Percentiles rank a stretch among this genome's conserved stretches.
These are phyloP conservation scores for Syzygium malaccense DNA, from an alignment of 441 rosid species.

Conservation along the genomic window DNA sequence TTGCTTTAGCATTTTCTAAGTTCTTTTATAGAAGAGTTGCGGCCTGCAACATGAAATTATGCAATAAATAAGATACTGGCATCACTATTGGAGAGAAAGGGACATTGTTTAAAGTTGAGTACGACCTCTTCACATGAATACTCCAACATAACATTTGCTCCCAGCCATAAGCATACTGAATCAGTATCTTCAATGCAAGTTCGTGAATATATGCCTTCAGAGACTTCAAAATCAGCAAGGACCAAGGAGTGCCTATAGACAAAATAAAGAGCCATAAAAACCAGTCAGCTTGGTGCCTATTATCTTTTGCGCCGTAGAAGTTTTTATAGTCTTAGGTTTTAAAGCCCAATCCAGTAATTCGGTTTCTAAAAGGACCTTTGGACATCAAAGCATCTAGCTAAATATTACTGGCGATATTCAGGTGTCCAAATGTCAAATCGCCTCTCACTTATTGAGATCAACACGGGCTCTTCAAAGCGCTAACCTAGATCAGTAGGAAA, in stretches of 20 bases:
- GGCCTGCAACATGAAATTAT: slow-evolving; percentile 3
- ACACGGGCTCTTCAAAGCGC: not conserved
- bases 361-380: not conserved
- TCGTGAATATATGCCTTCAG: slow-evolving; percentile 56
- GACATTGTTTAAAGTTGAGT: slow-evolving; percentile 1
- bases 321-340: not conserved
- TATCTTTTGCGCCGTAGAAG: not conserved
- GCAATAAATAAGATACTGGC: slow-evolving; percentile 12
- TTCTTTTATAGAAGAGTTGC: slow-evolving; percentile 68
- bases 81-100: slow-evolving; percentile 10
- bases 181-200: slow-evolving; percentile 55
- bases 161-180: slow-evolving; percentile 94
- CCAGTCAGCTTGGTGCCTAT: not conserved
- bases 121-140: slow-evolving; percentile 87
- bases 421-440: not conserved
- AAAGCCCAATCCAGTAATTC: not conserved
- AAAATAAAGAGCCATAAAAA: not conserved
- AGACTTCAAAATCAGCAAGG: slow-evolving; percentile 74
- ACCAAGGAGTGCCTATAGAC: slow-evolving; percentile 42
- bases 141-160: slow-evolving; percentile 99
- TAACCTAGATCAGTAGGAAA: not conserved
- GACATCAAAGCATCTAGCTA: not conserved
- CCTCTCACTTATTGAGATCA: not conserved
- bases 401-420: not conserved
- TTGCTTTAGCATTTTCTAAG: slow-evolving; percentile 89